Evolutionary conservation across 2,329 filamentous ascomycete species (phyloP), one percentile per base, ranked within the genome.

Genomic region (Blumeria hordei): DNA sequence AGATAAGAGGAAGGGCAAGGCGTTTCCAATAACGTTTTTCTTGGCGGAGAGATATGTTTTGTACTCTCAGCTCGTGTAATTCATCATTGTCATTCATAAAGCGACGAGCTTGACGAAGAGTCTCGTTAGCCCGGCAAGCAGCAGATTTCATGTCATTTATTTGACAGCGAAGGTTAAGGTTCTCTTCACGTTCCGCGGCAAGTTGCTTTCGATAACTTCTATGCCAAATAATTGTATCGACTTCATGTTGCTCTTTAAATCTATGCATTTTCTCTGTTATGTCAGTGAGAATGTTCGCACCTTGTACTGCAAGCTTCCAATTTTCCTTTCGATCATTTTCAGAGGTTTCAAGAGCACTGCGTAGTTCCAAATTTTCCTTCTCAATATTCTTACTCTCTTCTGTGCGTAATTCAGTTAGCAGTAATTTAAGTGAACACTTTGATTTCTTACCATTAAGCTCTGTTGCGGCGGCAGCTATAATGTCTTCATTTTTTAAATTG

Each of bases 21-120:
- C 78, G 70, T 67, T 81, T 81, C 78, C 78, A 83, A 65, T 78
- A 80, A 1, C 78, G 70, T 55, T 80, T 62, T 65, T 81, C 76
- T 64, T 80, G 77, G 3, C 74, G 71, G 45, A 69, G 65, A 6
- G 74, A 72, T 53, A 70, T 71, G 51, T 73, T 71, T 41, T 77
- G 70, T 3, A 79, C 72, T 4, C 71, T 69, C 34, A 71, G 69
- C 56, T 77, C 71, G 69, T 76, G 75, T 18, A 74, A 69, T 39
- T 68, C 67, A 59, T 73, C 70, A 57, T 80, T 71, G 59, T 78
- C 76, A 59, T 79, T 74, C 61, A 77, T 74, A 55, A 69, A 69
- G 47, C 71, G 68, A 54, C 78, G 71, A 60, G 81, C 80, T 39
- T 71, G 67, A 41, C 78, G 75, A 55, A 82, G 67, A 57, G 69